Evolutionary conservation across 2,329 filamentous ascomycete species (phyloP).

Genomic region (Emmonsia crescens): DNA sequence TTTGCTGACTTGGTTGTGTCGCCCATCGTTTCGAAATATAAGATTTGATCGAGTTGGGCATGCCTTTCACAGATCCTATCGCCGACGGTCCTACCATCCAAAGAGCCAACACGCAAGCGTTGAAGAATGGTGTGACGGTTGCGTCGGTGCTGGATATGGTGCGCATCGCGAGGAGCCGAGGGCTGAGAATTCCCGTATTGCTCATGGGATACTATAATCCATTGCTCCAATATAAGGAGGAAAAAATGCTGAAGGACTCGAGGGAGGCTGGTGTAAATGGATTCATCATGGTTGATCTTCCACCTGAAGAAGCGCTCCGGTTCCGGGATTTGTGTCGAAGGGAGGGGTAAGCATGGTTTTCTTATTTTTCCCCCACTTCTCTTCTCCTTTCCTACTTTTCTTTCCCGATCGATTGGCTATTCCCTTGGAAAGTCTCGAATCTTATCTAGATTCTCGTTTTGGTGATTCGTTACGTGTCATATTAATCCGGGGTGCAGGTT

Average conservation of each 20-base stretch:
- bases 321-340: slow-evolving; percentile 77
- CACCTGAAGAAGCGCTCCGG: slow-evolving; percentile 86
- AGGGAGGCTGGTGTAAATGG: slow-evolving; percentile 80
- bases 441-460: background rate
- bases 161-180: slow-evolving; percentile 62
- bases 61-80: slow-evolving; percentile 96
- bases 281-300: slow-evolving; percentile 92
- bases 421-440: background rate
- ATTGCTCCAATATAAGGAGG: slow-evolving; percentile 85
- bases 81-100: slow-evolving; percentile 97
- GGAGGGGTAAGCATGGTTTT: slow-evolving; percentile 48
- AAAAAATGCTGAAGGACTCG: slow-evolving; percentile 74
- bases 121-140: slow-evolving; percentile 81
- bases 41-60: slow-evolving; percentile 92
- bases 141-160: slow-evolving; percentile 71
- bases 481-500: slow-evolving; percentile 41
- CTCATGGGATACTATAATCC: slow-evolving; percentile 99
- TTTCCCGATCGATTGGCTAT: background rate
- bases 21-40: slow-evolving; percentile 7
- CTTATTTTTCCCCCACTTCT: background rate
- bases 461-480: background rate
- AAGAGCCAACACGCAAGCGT: slow-evolving; percentile 81
- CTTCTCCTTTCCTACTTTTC: background rate
- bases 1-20: slow-evolving; percentile 2
- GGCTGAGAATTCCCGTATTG: slow-evolving; percentile 70